Base-by-base conservation (phyloP, 2,329 filamentous ascomycete genomes). In the Penicillium sclerotigenum region DNA sequence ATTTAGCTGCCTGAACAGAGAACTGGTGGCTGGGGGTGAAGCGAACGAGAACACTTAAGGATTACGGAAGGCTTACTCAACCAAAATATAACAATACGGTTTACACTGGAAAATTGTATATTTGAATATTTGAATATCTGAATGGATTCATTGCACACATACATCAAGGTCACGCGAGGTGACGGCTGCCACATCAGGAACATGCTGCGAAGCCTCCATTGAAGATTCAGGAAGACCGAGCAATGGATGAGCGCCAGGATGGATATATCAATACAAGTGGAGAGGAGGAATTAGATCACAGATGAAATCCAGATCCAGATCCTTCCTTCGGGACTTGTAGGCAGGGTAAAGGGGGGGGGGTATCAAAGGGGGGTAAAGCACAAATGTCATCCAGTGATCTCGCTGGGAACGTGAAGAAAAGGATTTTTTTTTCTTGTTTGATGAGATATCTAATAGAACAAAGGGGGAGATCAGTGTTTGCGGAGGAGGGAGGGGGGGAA, bases 111-210 rank as follows among this genome's bases (percentile, higher is more conserved):
- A 33, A 48, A 34, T 28, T 10, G n/a, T 10, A 42, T 54, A 41
- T 52, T 55, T 40, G 26, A 55, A 55, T 51, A n/a, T 24, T 24
- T 7, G 14, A 14, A 40, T 53, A 38, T 54, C 49, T 37, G 24
- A 54, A 54, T 49, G n/a, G 20, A 51, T 51, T 51, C 47, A 55
- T 56, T 56, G 53, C 53, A 56, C 43, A 58, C 45, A 56, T 60
- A 63, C 58, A 65, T 57, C 54, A 63, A 60, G 58, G 66, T 69
- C 68, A 68, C 66, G 56, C 47, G 28, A 37, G 63, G 68, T 65
- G 68, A 72, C 69, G 69, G 69, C 69, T 72, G 69, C 69, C 69
- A 72, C 69, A 67, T 67, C 68, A 36, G 42, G 38, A 51, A 47
- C 57, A 53, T 43, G 50, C 52, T 47, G 50, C 56, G 26, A 48